Evolutionary conservation across 208 protist species (phyloP).

Genomic region (Angomonas ambiguus): DNA sequence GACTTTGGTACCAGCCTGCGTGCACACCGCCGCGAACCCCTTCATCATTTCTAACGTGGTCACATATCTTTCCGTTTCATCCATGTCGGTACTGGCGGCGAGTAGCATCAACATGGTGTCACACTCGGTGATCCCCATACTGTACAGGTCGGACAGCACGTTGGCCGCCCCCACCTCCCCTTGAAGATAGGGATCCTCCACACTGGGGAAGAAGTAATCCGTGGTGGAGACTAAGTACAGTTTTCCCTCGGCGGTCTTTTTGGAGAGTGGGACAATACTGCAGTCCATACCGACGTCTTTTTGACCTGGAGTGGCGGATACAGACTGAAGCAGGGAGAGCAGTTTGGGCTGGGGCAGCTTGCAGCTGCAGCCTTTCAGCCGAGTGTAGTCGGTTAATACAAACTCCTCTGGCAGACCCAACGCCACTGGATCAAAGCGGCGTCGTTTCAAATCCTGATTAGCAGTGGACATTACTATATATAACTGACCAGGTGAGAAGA

Average conservation of each 20-base stretch:
- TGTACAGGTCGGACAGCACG: conserved; percentile 96
- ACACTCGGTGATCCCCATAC: conserved; percentile 91
- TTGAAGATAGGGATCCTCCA: conserved; percentile 94
- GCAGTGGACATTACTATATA: background rate
- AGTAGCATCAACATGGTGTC: conserved; percentile 96
- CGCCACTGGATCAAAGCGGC: conserved; percentile 65
- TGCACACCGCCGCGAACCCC: conserved; percentile 88
- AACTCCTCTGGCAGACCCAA: conserved; percentile 81
- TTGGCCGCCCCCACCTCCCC: conserved; percentile 95
- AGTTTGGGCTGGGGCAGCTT: conserved; percentile 93
- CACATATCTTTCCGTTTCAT: conserved; percentile 68
- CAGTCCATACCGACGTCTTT: conserved; percentile 91
- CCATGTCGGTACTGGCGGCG: conserved; percentile 91
- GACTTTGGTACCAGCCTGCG: conserved; percentile 74
- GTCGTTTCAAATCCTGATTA: conserved; percentile 19
- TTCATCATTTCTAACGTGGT: conserved; percentile 89
- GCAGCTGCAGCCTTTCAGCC: conserved; percentile 91
- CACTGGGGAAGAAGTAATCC: conserved; percentile 96
- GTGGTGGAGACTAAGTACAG: conserved; percentile 93
- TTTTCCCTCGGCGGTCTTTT: conserved; percentile 27
- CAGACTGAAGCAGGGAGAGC: conserved; percentile 70
- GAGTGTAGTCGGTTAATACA: conserved; percentile 84
- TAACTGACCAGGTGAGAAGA: background rate
- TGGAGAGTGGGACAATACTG: conserved; percentile 84
- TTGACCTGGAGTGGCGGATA: conserved; percentile 59